Base-by-base conservation (phyloP, 2,329 filamentous ascomycete genomes). In the Fusarium protoensiforme region DNA sequence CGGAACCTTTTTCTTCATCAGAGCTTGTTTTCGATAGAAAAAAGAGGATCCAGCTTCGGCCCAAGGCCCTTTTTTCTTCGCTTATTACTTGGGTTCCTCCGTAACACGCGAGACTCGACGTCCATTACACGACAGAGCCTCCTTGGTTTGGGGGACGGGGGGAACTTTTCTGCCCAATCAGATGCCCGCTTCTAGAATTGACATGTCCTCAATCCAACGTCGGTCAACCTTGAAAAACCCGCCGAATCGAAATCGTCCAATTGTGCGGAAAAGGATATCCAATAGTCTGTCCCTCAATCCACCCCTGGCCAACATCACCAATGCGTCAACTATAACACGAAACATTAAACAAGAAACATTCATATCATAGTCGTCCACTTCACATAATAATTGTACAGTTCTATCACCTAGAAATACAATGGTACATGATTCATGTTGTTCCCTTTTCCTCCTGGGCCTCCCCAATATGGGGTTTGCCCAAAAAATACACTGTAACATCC, bases 81-180 rank as follows among this genome's bases (percentile, higher is more conserved):
- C 35, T 39, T 58, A 58, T 38, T 60, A 20, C 33, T 20, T 46
- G n/a, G 38, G 31, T 38, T 56, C 10, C 46, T 24, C 46, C 46
- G 43, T 48, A 27, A 48, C 43, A 48, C 46, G 27, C 24, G 46
- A 29, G 24, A 51, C 24, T 51, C 11, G 46, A 51, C 46, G 24
- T 51, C 46, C 27, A 51, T 51, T 57, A 46, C 38, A 61, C 46
- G 33, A 60, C 24, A 65, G 68, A 74, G 61, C 64, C 61, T 68
- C 64, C 61, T 48, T 43, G 54, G 36, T 20, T 33, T 20, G 43
- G 43, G 39, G 22, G 57, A 13, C 14, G n/a, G 27, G 57, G 76
- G 46, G 78, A 80, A 80, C 79, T 80, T 80, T 80, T 41, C 72
- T 54, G n/a, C 57, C 79, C 79, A 80, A 80, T 80, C 73, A 78